These are phyloP conservation scores for Pythium biforme DNA, from an alignment of 352 stramenopile genomes.

Conservation along the genomic window DNA sequence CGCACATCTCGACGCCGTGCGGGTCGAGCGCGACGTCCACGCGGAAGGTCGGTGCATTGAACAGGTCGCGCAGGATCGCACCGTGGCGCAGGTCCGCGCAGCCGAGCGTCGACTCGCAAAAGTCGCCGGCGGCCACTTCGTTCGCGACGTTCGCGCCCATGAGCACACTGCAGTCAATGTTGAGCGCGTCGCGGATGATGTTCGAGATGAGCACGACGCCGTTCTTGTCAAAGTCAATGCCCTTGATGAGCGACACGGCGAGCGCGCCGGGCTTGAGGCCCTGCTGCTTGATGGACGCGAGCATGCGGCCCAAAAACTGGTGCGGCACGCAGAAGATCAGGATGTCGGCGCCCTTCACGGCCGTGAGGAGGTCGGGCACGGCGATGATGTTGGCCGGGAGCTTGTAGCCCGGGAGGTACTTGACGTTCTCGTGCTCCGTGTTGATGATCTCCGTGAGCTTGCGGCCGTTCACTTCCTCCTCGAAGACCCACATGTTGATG, in stretches of 20 bases:
- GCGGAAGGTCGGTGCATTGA: slow-evolving; percentile 88
- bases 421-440: slow-evolving; percentile 95
- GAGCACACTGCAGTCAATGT: slow-evolving; percentile 90
- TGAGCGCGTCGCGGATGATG: slow-evolving; percentile 84
- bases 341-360: slow-evolving; percentile 88
- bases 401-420: slow-evolving; percentile 89
- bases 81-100: slow-evolving; percentile 74
- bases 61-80: slow-evolving; percentile 68
- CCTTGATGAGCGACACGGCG: slow-evolving; percentile 92
- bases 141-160: slow-evolving; percentile 98
- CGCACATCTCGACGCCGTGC: slow-evolving; percentile 94
- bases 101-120: slow-evolving; percentile 96
- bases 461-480: slow-evolving; percentile 84
- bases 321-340: slow-evolving; percentile 97
- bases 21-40: slow-evolving; percentile 94
- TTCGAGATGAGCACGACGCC: slow-evolving; percentile 86
- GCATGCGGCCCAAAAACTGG: slow-evolving; percentile 92
- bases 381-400: slow-evolving; percentile 93
- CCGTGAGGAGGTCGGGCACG: slow-evolving; percentile 89
- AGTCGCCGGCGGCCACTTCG: slow-evolving; percentile 94
- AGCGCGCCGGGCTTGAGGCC: slow-evolving; percentile 58
- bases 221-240: slow-evolving; percentile 86
- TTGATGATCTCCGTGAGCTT: slow-evolving; percentile 98
- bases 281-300: slow-evolving; percentile 87
- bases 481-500: slow-evolving; percentile 98